A percentile compares a stretch with the other conserved stretches of the same genome.
phyloP scores from a whole-genome alignment of 2,329 filamentous ascomycete genomes.

The Xylaria sp. region DNA sequence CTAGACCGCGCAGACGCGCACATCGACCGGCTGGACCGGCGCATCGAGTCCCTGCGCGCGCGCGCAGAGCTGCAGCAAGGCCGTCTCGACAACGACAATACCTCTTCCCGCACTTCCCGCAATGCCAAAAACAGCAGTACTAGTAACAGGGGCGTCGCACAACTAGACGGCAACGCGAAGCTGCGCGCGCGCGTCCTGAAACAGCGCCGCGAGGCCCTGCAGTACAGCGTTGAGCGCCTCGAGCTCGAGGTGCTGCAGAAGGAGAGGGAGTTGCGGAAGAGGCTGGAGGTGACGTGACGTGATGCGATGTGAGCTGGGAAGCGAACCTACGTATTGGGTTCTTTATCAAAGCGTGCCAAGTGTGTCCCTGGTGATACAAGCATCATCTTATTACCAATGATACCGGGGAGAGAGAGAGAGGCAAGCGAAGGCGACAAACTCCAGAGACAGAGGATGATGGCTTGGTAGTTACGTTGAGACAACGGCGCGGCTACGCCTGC shows the following conservation, averaged over 20 bases:
- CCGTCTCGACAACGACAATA: conserved; percentile 55
- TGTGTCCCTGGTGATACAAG: not conserved
- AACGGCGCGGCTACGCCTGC: not conserved
- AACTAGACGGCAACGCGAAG: conserved; percentile 65
- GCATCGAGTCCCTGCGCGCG: conserved; percentile 85
- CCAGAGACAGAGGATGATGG: not conserved
- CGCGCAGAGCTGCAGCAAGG: conserved; percentile 87
- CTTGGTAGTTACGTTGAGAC: not conserved
- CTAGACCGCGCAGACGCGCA: conserved; percentile 85
- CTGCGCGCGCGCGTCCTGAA: conserved; percentile 69
- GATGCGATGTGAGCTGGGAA: not conserved
- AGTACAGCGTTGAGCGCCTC: conserved; percentile 86
- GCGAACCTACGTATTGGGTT: not conserved
- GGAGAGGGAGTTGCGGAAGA: conserved; percentile 67
- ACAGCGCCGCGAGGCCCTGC: conserved; percentile 85
- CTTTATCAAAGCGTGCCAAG: too few species aligned
- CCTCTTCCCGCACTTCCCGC: not conserved
- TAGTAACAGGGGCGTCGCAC: conserved; percentile 22
- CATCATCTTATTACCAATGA: not conserved
- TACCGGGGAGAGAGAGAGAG: not conserved
- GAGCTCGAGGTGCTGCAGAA: conserved; percentile 87
- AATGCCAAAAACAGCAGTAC: not conserved
- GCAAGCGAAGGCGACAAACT: not conserved
- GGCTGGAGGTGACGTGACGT: conserved; percentile 55
- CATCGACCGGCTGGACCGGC: conserved; percentile 82